Evolutionary conservation across 2,329 filamentous ascomycete genomes (phyloP).

Genomic region (Fusarium compactum): DNA sequence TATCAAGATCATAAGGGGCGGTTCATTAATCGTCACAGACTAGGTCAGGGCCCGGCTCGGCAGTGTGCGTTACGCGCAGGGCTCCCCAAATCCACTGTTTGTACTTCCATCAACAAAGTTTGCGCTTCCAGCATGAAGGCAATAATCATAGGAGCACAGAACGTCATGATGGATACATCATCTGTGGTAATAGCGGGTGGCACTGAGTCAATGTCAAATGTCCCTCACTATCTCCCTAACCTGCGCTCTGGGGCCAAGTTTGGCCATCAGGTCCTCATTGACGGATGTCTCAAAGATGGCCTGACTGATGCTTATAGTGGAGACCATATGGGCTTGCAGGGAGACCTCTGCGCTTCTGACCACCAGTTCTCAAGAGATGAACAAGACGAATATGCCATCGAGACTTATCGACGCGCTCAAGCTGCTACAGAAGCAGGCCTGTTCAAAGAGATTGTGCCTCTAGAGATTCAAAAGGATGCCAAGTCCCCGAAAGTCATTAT

Average conservation of each 20-base stretch:
- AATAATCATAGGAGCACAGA: slow-evolving; percentile 92
- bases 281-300: slow-evolving; percentile 94
- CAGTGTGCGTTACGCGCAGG: slow-evolving; percentile 93
- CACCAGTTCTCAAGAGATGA: slow-evolving; percentile 83
- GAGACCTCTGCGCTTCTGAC: slow-evolving; percentile 90
- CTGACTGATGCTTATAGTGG: slow-evolving; percentile 94
- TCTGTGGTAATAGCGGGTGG: slow-evolving; percentile 93
- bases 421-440: slow-evolving; percentile 82
- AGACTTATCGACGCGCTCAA: slow-evolving; percentile 93
- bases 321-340: slow-evolving; percentile 95
- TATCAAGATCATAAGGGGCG: background rate
- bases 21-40: slow-evolving; percentile 61
- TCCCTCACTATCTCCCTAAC: slow-evolving; percentile 92
- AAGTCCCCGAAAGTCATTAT: slow-evolving; percentile 78
- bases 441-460: slow-evolving; percentile 90
- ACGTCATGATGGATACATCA: slow-evolving; percentile 96
- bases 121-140: slow-evolving; percentile 96
- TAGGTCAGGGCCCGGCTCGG: slow-evolving; percentile 95
- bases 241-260: slow-evolving; percentile 92
- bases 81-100: slow-evolving; percentile 81
- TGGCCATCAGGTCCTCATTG: slow-evolving; percentile 87
- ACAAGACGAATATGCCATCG: slow-evolving; percentile 96
- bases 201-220: slow-evolving; percentile 98
- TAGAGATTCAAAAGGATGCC: slow-evolving; percentile 88
- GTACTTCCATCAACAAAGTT: slow-evolving; percentile 98